A percentile compares a stretch with the other conserved stretches of the same genome.
Evolutionary conservation across 805 yeast genomes (phyloP).

Genomic region (Gaillardinia entomophila): DNA sequence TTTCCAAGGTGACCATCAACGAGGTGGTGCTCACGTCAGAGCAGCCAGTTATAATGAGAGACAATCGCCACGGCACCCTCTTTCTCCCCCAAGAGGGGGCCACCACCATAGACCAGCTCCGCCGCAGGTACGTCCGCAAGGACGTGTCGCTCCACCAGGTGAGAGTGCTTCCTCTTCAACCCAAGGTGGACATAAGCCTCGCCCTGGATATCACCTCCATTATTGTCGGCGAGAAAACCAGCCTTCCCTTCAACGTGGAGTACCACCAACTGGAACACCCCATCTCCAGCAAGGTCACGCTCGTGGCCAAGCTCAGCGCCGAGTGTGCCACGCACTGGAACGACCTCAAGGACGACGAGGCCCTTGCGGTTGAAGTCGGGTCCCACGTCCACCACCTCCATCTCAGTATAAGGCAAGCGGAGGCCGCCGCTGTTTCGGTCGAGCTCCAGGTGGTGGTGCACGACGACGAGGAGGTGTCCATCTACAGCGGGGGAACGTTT

Average conservation of each 20-base stretch:
- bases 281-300: conserved; percentile 10
- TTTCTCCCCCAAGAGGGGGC: neutral
- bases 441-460: conserved; percentile 19
- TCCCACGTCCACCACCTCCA: conserved; percentile 19
- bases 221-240: conserved; percentile 26
- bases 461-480: conserved; percentile 12
- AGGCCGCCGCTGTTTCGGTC: conserved; percentile 9
- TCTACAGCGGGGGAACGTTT: conserved; percentile 18
- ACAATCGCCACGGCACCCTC: neutral
- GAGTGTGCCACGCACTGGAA: conserved; percentile 25
- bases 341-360: conserved; percentile 34
- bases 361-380: conserved; percentile 11
- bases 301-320: conserved; percentile 16
- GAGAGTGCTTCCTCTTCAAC: conserved; percentile 15
- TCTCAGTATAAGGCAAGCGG: conserved; percentile 10
- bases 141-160: conserved; percentile 3
- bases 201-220: conserved; percentile 7
- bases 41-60: neutral
- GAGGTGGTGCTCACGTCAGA: neutral
- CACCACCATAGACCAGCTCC: neutral
- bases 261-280: conserved; percentile 9
- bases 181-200: conserved; percentile 13
- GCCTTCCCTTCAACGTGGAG: conserved; percentile 13
- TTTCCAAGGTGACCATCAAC: conserved; percentile 7
- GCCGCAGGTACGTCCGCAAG: neutral